Conservation (phyloP, 2,329 filamentous ascomycete genomes). For the Arachnomyces sp. region DNA sequence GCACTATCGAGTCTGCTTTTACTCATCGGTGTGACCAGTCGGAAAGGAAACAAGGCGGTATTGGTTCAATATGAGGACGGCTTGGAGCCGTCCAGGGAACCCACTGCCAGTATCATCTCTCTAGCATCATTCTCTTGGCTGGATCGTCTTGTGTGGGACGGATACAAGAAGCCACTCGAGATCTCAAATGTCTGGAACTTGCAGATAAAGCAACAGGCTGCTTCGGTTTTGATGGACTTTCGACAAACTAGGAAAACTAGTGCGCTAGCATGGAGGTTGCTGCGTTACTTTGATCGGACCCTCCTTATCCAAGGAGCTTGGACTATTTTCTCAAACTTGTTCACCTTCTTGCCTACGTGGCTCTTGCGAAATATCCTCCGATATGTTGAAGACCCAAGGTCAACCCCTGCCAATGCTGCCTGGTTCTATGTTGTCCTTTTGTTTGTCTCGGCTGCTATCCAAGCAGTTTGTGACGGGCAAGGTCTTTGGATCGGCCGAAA, state of each 20-base stretch:
- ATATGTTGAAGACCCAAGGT: conserved; percentile 76
- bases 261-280: conserved; percentile 67
- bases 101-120: conserved; percentile 79
- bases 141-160: conserved; percentile 78
- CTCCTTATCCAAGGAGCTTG: conserved; percentile 70
- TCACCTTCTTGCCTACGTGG: conserved; percentile 86
- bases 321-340: conserved; percentile 69
- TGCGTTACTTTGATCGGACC: conserved; percentile 72
- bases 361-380: conserved; percentile 85
- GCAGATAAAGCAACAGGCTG: conserved; percentile 78
- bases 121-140: conserved; percentile 85
- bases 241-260: conserved; percentile 76
- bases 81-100: conserved; percentile 78
- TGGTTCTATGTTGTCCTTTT: conserved; percentile 94
- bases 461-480: conserved; percentile 75
- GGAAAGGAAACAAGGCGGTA: conserved; percentile 87
- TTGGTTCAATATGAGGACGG: conserved; percentile 81
- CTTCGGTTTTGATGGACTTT: conserved; percentile 69
- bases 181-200: conserved; percentile 88
- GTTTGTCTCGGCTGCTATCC: conserved; percentile 70
- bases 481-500: conserved; percentile 89
- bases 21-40: conserved; percentile 66
- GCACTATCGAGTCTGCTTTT: conserved; percentile 64
- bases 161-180: conserved; percentile 76
- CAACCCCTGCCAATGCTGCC: conserved; percentile 72